Base-by-base conservation (phyloP, 2,329 filamentous ascomycete species). In the Nemania abortiva region DNA sequence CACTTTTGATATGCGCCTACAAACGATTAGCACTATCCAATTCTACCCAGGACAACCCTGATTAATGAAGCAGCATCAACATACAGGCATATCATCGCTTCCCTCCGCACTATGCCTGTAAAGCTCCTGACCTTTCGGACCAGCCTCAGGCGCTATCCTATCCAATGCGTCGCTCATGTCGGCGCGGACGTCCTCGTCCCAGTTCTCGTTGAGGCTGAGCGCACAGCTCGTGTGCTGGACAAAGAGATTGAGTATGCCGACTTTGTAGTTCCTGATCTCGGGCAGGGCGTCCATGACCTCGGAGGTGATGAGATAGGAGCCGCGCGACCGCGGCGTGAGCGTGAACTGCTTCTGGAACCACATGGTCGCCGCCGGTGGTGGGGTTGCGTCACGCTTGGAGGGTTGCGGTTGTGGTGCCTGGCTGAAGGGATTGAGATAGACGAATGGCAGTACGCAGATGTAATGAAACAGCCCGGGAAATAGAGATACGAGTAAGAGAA, bases 151-250 rank as follows among this genome's bases (percentile, higher is more conserved):
- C 50, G 91, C 96, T 76, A 99, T 92, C 53, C 94, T 87, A 81
- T 99, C 95, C 73, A 99, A 85, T 55, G 95, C 94, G 83, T 98
- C 94, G 77, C 89, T 94, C 95, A 98, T 97, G 81, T 99, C 94
- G 49, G 87, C 88, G 67, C 94, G 88, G n/a, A 99, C 96, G 82
- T 95, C 93, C 64, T 81, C 80, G 78, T 95, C 93, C 81, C 88
- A 91, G 83, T 98, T 98, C 87, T 99, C 96, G 79, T 99, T 99
- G 76, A 99, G 84, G 69, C 89, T 93, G 62, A 99, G 86, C 13
- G 92, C 96, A 82, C 94, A 97, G 77, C 90, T 94, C 5, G 96
- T 99, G 83, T 99, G 96, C 83, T 99, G 95, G 63, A 98, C 87
- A 81, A 98, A 99, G 55, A 99, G 86, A 80, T 97, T 90, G 71